A percentile compares a stretch with the other conserved stretches of the same genome.
phyloP scores from a whole-genome alignment of 768 basidiomycete genomes.

The Boletus reticuloceps region DNA sequence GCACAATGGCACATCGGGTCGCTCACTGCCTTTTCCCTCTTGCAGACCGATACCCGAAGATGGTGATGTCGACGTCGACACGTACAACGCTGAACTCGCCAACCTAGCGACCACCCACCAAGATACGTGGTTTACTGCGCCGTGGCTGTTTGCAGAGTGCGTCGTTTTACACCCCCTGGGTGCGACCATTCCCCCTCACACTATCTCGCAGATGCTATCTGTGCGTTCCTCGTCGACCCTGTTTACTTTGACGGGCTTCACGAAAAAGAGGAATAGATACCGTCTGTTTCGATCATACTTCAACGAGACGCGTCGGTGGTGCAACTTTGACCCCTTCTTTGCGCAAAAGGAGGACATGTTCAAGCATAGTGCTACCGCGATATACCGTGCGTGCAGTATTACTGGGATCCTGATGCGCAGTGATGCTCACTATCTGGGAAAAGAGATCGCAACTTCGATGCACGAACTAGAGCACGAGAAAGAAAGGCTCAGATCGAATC shows the following conservation, averaged over 20 bases:
- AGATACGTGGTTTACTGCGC: conserved; percentile 86
- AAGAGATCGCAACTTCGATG: conserved; percentile 75
- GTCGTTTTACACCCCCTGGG: conserved; percentile 20
- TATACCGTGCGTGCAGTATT: conserved; percentile 57
- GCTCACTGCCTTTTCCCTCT: background rate
- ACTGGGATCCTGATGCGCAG: background rate
- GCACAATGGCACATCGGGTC: background rate
- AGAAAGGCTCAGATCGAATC: conserved; percentile 41
- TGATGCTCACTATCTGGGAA: background rate
- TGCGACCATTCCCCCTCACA: too few relatives aligned
- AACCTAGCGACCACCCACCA: conserved; percentile 43
- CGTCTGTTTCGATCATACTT: conserved; percentile 78
- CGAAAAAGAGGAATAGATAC: conserved; percentile 50
- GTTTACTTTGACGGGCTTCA: background rate
- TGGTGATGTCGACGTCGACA: conserved; percentile 61
- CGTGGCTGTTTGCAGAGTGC: conserved; percentile 97
- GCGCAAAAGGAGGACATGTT: conserved; percentile 80
- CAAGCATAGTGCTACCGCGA: conserved; percentile 70
- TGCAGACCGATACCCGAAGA: conserved; percentile 70
- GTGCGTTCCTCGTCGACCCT: conserved; percentile 37
- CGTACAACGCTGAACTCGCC: conserved; percentile 77
- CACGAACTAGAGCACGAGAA: conserved; percentile 58
- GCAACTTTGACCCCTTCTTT: conserved; percentile 78
- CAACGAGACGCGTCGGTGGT: conserved; percentile 66
- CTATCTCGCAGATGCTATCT: conserved; percentile 59